These are phyloP conservation scores for Auricularia cornea DNA, from an alignment of 768 basidiomycete genomes.

Conservation along the genomic window DNA sequence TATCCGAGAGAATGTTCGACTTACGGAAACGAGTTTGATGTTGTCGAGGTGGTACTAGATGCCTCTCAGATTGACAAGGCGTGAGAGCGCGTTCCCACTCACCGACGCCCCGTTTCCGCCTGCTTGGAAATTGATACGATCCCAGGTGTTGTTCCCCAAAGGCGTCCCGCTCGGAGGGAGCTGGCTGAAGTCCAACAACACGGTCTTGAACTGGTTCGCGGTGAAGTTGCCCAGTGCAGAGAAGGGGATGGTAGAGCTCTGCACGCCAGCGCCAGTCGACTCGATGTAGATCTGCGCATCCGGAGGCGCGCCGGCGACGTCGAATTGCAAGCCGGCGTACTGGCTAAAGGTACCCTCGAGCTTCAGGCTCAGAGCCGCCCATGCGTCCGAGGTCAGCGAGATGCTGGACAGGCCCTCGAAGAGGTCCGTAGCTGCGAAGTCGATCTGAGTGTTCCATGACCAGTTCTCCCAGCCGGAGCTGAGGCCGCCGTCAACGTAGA, in stretches of 20 bases:
- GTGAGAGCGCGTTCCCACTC: neutral
- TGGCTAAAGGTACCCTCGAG: constrained; percentile 30
- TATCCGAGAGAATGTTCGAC: neutral
- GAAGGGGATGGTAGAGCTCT: constrained; percentile 34
- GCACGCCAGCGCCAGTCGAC: constrained; percentile 29
- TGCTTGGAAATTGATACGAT: constrained; percentile 43
- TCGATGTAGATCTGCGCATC: constrained; percentile 35
- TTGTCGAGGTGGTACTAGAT: constrained; percentile 40
- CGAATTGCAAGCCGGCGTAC: constrained; percentile 43
- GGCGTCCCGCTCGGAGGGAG: constrained; percentile 29
- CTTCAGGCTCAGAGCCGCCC: constrained; percentile 40
- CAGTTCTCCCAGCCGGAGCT: constrained; percentile 43
- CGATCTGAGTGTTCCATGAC: constrained; percentile 39
- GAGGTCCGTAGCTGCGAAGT: constrained; percentile 38
- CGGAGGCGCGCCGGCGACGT: constrained; percentile 38
- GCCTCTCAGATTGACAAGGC: neutral
- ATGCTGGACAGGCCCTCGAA: constrained; percentile 33
- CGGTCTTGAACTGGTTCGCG: constrained; percentile 32
- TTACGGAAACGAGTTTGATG: constrained; percentile 29
- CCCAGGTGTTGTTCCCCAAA: constrained; percentile 35
- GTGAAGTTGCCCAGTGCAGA: constrained; percentile 35
- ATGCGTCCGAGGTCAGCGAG: constrained; percentile 35
- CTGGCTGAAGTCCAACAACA: constrained; percentile 39
- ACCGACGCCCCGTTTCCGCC: constrained; percentile 35
- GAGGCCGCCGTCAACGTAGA: constrained; percentile 36